Evolutionary conservation across 1,284 basidiomycete genomes (phyloP).

Genomic region (Meripilus lineatus): DNA sequence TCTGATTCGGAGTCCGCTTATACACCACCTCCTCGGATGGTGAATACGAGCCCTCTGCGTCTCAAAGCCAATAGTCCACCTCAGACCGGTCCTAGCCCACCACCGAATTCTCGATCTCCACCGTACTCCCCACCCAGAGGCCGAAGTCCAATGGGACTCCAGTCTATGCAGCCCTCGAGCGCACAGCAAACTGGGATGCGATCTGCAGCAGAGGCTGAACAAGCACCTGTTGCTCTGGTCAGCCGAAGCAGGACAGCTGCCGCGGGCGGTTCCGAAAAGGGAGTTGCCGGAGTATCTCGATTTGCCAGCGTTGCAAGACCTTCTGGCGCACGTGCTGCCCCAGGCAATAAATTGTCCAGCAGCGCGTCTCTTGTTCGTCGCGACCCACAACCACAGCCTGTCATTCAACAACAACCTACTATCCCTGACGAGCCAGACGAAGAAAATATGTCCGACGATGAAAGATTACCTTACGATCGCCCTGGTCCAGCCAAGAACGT

Average conservation of each 20-base stretch:
- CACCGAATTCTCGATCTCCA: constrained; percentile 11
- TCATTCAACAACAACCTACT: constrained; percentile 3
- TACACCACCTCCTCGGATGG: constrained; percentile 11
- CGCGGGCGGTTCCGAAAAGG: constrained; percentile 6
- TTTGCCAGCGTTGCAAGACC: constrained; percentile 37
- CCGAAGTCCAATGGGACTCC: too few species aligned
- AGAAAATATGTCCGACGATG: constrained; percentile 10
- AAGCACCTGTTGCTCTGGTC: constrained; percentile 5
- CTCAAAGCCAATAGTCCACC: constrained; percentile 17
- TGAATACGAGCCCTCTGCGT: constrained; percentile 10
- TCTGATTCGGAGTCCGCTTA: constrained; percentile 20
- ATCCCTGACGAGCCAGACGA: constrained; percentile 9
- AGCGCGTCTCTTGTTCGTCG: constrained; percentile 1
- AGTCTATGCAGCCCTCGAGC: not conserved
- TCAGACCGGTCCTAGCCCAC: too few species aligned
- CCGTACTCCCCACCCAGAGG: constrained; percentile 1
- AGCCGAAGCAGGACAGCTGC: too few species aligned
- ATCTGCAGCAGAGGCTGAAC: constrained; percentile 2
- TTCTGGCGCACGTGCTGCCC: constrained; percentile 80
- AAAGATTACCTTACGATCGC: constrained; percentile 7
- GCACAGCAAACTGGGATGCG: too few species aligned
- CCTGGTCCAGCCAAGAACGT: constrained; percentile 7
- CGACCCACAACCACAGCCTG: constrained; percentile 13
- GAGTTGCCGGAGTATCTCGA: constrained; percentile 15
- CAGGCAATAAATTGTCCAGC: constrained; percentile 28